A percentile compares a stretch with the other conserved stretches of the same genome.
Evolutionary conservation across 202 grass and related monocot species (phyloP).

Genomic region (Panicum virgatum): DNA sequence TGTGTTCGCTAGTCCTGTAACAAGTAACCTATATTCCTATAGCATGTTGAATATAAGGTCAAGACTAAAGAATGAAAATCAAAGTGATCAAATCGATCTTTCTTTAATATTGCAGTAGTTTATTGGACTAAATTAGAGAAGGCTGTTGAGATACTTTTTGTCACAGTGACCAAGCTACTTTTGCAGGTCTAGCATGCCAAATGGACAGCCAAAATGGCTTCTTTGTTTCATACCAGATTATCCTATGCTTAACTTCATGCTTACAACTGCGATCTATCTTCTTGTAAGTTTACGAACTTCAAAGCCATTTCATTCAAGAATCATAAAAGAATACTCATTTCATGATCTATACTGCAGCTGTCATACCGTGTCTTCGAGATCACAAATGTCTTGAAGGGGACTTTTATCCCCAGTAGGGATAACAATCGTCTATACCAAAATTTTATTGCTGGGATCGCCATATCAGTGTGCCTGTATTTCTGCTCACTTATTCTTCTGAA

Average conservation of each 20-base stretch:
- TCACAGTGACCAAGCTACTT: conserved; percentile 15
- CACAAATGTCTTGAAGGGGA: conserved; percentile 54
- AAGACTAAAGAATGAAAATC: background rate
- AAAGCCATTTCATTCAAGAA: background rate
- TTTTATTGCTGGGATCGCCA: conserved; percentile 64
- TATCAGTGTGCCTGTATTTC: conserved; percentile 66
- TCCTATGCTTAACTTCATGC: conserved; percentile 99
- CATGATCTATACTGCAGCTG: conserved; percentile 55
- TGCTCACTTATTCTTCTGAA: conserved; percentile 83
- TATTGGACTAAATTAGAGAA: background rate
- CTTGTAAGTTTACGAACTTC: conserved; percentile 59
- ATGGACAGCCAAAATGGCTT: conserved; percentile 97
- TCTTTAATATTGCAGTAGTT: background rate
- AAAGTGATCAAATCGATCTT: background rate
- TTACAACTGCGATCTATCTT: conserved; percentile 73
- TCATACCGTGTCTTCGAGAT: conserved; percentile 75
- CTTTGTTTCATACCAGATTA: conserved; percentile 91
- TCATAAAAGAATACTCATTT: conserved; percentile 22
- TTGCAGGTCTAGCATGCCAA: conserved; percentile 80
- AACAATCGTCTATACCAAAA: conserved; percentile 75
- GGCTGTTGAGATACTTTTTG: background rate
- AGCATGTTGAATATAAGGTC: background rate
- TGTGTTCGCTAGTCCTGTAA: background rate
- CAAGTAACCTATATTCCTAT: background rate
- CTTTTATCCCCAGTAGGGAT: conserved; percentile 84